Evolutionary conservation across 345 rosid genomes (phyloP).

Genomic region (Citrus mangshanensis): DNA sequence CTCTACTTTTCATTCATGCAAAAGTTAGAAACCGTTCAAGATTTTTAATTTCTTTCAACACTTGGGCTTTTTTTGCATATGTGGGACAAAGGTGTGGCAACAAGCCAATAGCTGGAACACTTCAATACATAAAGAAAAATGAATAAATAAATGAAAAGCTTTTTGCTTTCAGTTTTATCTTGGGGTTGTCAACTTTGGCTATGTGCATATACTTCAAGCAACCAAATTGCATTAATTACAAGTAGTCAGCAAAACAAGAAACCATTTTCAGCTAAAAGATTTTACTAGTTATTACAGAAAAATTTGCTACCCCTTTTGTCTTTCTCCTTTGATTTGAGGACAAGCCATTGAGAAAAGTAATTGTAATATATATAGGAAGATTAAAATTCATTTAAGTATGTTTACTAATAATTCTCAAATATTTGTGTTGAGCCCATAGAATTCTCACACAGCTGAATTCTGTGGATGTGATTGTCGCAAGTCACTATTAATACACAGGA

Average conservation of each 20-base stretch:
- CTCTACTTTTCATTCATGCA: constrained; percentile 11
- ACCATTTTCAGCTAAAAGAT: not conserved
- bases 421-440: too few species aligned
- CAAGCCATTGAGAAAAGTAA: too few species aligned
- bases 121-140: too few species aligned
- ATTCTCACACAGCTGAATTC: too few species aligned
- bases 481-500: too few species aligned
- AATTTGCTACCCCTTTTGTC: not conserved
- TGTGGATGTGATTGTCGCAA: too few species aligned
- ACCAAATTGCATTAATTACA: constrained; percentile 9
- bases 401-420: too few species aligned
- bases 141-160: not conserved
- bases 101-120: not conserved
- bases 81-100: constrained; percentile 14
- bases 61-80: constrained; percentile 14
- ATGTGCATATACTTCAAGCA: constrained; percentile 16
- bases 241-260: not conserved
- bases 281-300: not conserved
- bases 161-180: constrained; percentile 16
- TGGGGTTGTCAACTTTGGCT: not conserved
- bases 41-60: constrained; percentile 15
- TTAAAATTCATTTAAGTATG: too few species aligned
- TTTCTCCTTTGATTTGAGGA: not conserved
- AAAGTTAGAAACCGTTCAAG: constrained; percentile 47
- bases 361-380: too few species aligned